phyloP scores from a whole-genome alignment of 768 basidiomycete genomes.

The Termitomyces sp. region DNA sequence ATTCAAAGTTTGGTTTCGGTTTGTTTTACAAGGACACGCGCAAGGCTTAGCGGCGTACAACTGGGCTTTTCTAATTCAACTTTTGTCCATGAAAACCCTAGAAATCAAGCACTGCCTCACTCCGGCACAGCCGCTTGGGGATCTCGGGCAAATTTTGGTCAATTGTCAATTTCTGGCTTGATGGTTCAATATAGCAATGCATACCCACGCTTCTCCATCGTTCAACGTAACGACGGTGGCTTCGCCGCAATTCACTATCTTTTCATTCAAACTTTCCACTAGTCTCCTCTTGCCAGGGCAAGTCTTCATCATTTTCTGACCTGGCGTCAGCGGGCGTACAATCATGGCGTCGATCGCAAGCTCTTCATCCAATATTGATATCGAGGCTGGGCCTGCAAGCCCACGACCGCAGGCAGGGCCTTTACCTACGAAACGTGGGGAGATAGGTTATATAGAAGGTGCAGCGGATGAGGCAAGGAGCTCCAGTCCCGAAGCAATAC shows the following conservation, averaged over 20 bases:
- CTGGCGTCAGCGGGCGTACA: constrained; percentile 15
- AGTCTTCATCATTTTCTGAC: constrained; percentile 21
- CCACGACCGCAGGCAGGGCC: constrained; percentile 53
- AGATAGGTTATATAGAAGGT: constrained; percentile 57
- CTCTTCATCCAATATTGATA: constrained; percentile 15
- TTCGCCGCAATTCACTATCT: not conserved
- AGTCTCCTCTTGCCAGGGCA: constrained; percentile 39
- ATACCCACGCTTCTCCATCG: constrained; percentile 13
- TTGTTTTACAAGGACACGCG: not conserved
- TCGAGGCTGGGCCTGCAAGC: constrained; percentile 19
- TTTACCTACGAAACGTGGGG: constrained; percentile 60
- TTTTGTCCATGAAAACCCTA: not conserved
- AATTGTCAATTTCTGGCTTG: not conserved
- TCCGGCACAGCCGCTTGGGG: not conserved
- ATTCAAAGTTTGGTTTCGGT: not conserved
- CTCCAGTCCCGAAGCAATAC: constrained; percentile 18
- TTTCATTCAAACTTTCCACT: constrained; percentile 10
- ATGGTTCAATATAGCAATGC: not conserved
- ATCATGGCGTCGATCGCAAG: constrained; percentile 24
- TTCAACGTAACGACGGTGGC: constrained; percentile 13
- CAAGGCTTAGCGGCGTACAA: no score
- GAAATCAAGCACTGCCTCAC: not conserved
- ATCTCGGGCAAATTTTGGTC: not conserved
- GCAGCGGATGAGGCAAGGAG: constrained; percentile 20
- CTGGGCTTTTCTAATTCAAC: not conserved